These are phyloP conservation scores for Ceratocystis ficicola DNA, from an alignment of 2,329 filamentous ascomycete species.

Conservation along the genomic window DNA sequence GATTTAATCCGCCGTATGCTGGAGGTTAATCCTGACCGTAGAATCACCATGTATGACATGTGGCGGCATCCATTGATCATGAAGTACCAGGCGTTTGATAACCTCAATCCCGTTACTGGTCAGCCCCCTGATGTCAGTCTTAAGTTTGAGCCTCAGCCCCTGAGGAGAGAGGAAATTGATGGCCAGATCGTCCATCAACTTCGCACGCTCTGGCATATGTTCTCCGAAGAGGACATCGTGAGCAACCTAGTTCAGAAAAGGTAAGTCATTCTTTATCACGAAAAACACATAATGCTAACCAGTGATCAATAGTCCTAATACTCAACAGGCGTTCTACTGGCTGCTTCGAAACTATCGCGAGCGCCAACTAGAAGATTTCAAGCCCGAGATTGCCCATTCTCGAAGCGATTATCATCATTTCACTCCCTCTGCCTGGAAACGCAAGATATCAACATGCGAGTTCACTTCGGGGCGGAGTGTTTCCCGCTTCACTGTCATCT, in stretches of 20 bases:
- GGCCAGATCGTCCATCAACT: slow-evolving; percentile 72
- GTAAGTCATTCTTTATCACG: slow-evolving; percentile 35
- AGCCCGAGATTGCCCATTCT: slow-evolving; percentile 67
- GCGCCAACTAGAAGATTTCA: slow-evolving; percentile 77
- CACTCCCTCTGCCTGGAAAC: slow-evolving; percentile 44
- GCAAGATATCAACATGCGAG: slow-evolving; percentile 49
- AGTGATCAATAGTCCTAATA: slow-evolving; percentile 51
- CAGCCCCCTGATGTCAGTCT: slow-evolving; percentile 47
- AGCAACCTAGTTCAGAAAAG: slow-evolving; percentile 53
- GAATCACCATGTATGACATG: slow-evolving; percentile 69
- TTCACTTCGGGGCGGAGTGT: slow-evolving; percentile 44
- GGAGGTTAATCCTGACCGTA: slow-evolving; percentile 60
- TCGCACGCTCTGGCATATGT: slow-evolving; percentile 81
- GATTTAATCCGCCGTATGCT: slow-evolving; percentile 73
- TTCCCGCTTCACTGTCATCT: slow-evolving; percentile 54
- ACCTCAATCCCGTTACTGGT: slow-evolving; percentile 44
- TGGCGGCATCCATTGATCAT: slow-evolving; percentile 79
- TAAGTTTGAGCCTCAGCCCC: slow-evolving; percentile 47
- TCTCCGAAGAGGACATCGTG: slow-evolving; percentile 58
- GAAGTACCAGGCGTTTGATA: slow-evolving; percentile 68
- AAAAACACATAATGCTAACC: slow-evolving; percentile 24
- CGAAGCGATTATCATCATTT: slow-evolving; percentile 85
- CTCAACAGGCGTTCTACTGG: slow-evolving; percentile 89
- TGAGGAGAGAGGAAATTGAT: slow-evolving; percentile 58
- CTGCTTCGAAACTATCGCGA: slow-evolving; percentile 72